Evolutionary conservation across 2,329 filamentous ascomycete genomes (phyloP).

Genomic region (Cercospora citrullina): DNA sequence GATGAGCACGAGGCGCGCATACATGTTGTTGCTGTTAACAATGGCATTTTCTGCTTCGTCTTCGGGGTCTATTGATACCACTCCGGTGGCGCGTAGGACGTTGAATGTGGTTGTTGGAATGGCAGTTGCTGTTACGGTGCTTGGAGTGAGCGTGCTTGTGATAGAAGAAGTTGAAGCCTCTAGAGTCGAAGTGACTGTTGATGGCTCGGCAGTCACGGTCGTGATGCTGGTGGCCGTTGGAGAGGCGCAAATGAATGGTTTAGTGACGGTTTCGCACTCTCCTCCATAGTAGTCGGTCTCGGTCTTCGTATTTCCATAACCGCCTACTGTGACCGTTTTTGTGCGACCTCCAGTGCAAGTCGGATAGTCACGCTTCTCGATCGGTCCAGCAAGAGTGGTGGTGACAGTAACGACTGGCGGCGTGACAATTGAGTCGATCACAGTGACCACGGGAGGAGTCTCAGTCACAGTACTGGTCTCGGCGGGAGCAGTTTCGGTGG

Average conservation of each 20-base stretch:
- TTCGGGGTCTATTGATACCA: background rate
- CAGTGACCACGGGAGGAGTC: background rate
- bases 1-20: background rate
- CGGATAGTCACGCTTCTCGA: background rate
- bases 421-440: background rate
- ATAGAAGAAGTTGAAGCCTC: background rate
- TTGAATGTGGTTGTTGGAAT: background rate
- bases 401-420: constrained; percentile 2
- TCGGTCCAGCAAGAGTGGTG: background rate
- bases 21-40: constrained; percentile 5
- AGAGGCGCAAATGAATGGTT: background rate
- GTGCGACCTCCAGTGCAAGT: background rate
- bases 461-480: background rate
- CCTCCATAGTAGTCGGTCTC: background rate
- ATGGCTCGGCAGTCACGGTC: background rate
- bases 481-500: constrained; percentile 1
- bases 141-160: background rate
- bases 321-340: background rate
- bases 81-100: background rate
- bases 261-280: background rate
- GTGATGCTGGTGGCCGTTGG: background rate
- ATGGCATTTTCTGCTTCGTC: background rate
- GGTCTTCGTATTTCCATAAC: background rate
- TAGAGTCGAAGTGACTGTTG: background rate
- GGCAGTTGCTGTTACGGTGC: background rate